Percentiles rank a stretch among this genome's conserved stretches.
phyloP scores from a whole-genome alignment of 1,284 basidiomycete species.

The Leccinum subspadiceum region DNA sequence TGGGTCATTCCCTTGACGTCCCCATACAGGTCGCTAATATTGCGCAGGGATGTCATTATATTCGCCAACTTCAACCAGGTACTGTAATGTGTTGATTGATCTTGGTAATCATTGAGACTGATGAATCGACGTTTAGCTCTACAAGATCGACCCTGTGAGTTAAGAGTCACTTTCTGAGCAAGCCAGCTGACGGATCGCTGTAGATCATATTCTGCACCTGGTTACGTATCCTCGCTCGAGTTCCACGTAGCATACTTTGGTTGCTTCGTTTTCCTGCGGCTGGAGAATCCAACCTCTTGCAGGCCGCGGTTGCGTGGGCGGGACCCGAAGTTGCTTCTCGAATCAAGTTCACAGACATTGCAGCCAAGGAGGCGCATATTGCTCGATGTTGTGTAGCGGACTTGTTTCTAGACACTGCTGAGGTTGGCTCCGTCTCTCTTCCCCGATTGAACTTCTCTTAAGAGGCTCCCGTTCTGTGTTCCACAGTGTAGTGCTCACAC shows the following conservation, averaged over 20 bases:
- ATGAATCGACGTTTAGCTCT: constrained; percentile 37
- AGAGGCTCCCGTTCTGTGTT: neutral
- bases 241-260: constrained; percentile 59
- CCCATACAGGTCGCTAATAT: neutral
- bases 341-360: constrained; percentile 58
- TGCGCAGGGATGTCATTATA: constrained; percentile 45
- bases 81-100: constrained; percentile 13
- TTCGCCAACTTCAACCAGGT: constrained; percentile 68
- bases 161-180: neutral
- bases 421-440: constrained; percentile 36
- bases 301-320: constrained; percentile 50
- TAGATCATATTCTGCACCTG: constrained; percentile 52
- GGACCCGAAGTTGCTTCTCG: constrained; percentile 52
- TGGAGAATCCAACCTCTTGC: constrained; percentile 52
- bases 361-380: constrained; percentile 53
- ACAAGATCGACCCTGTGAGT: constrained; percentile 54
- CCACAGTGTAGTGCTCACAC: constrained; percentile 61
- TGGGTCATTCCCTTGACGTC: constrained; percentile 23
- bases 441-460: neutral
- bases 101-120: constrained; percentile 13
- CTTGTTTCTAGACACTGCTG: constrained; percentile 61
- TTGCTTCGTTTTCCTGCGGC: constrained; percentile 58
- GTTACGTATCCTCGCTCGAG: constrained; percentile 51
- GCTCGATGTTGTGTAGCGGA: constrained; percentile 54
- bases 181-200: constrained; percentile 6